phyloP scores from a whole-genome alignment of 2,329 filamentous ascomycete genomes.

The Bipolaris victoriae region DNA sequence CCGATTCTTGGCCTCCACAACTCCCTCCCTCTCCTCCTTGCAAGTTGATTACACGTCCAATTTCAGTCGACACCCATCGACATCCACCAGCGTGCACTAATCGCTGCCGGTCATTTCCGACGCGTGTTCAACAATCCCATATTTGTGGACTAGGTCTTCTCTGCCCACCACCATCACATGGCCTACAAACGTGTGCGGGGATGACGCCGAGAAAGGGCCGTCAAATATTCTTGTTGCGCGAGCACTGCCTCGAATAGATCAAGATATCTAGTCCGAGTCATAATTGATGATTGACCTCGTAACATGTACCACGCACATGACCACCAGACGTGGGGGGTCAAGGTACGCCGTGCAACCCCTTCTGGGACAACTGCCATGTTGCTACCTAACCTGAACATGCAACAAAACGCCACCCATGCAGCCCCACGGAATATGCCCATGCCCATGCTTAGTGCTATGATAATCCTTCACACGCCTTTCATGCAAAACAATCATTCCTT shows the following conservation, averaged over 20 bases:
- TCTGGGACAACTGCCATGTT: slow-evolving; percentile 1
- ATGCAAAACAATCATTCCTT: slow-evolving; percentile 6
- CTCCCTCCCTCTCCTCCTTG: neutral
- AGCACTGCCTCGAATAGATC: neutral
- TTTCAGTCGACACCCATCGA: neutral
- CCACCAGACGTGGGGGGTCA: neutral
- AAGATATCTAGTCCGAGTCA: neutral
- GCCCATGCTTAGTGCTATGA: slow-evolving; percentile 1
- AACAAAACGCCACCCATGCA: slow-evolving; percentile 17
- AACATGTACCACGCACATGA: neutral
- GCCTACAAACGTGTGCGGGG: neutral
- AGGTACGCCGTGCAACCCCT: neutral
- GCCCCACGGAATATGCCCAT: slow-evolving; percentile 4
- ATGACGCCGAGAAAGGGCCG: slow-evolving; percentile 3
- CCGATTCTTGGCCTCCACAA: neutral
- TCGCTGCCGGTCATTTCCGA: neutral
- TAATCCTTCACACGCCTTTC: slow-evolving; percentile 7
- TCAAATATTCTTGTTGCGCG: neutral
- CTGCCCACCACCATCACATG: slow-evolving; percentile 4
- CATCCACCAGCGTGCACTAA: neutral
- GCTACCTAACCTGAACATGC: slow-evolving; percentile 3
- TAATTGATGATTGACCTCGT: neutral
- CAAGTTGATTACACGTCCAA: too few relatives aligned
- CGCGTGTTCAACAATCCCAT: slow-evolving; percentile 4
- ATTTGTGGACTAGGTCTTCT: neutral